These are phyloP conservation scores for Zopfia rhizophila DNA, from an alignment of 2,329 filamentous ascomycete genomes.

Conservation along the genomic window DNA sequence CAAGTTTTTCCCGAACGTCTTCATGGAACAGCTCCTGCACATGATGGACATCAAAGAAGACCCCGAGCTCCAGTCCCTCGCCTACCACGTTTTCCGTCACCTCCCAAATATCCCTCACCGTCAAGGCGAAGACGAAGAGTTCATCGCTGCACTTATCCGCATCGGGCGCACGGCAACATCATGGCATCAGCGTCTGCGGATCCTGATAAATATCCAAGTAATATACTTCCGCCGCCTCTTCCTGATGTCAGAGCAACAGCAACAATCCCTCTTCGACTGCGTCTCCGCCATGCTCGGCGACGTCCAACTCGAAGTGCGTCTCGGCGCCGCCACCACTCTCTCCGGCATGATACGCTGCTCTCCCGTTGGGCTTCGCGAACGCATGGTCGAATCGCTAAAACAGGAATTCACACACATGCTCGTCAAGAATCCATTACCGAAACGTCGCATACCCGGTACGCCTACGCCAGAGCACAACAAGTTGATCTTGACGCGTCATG, in stretches of 20 bases:
- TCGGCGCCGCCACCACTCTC: slow-evolving; percentile 89
- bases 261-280: slow-evolving; percentile 84
- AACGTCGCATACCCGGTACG: slow-evolving; percentile 68
- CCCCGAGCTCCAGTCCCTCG: slow-evolving; percentile 90
- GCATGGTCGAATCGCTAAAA: slow-evolving; percentile 80
- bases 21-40: slow-evolving; percentile 92
- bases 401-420: slow-evolving; percentile 81
- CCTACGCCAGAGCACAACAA: slow-evolving; percentile 78
- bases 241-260: slow-evolving; percentile 78
- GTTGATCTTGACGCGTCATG: slow-evolving; percentile 84
- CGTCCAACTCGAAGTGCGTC: slow-evolving; percentile 89
- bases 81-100: slow-evolving; percentile 97
- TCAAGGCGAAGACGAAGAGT: slow-evolving; percentile 82
- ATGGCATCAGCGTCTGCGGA: slow-evolving; percentile 95
- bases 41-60: slow-evolving; percentile 99
- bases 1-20: slow-evolving; percentile 87
- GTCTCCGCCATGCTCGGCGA: slow-evolving; percentile 97
- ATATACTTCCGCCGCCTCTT: slow-evolving; percentile 98
- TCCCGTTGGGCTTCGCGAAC: slow-evolving; percentile 79
- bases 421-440: slow-evolving; percentile 87
- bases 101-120: slow-evolving; percentile 95
- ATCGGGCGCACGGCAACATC: slow-evolving; percentile 86
- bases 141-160: slow-evolving; percentile 85
- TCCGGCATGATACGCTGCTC: slow-evolving; percentile 99
- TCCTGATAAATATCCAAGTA: slow-evolving; percentile 98